Evolutionary conservation across 345 rosid genomes (phyloP).

Genomic region (Salix koriyanagi): DNA sequence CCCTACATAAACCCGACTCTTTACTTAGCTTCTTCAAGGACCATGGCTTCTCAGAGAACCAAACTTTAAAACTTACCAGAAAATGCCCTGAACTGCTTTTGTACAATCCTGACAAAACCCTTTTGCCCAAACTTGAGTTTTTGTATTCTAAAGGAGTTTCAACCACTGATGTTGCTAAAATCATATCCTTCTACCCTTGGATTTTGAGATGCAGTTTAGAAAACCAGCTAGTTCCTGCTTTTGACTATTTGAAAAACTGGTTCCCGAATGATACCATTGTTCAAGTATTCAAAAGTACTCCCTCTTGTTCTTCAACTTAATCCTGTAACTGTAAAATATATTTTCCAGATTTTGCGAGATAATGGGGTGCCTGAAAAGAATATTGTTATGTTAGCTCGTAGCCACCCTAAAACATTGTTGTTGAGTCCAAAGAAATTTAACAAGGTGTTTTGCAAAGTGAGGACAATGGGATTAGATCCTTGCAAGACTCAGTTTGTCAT

Average conservation of each 20-base stretch:
- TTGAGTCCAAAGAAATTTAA: conserved; percentile 21
- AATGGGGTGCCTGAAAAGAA: neutral
- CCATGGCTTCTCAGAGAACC: conserved; percentile 26
- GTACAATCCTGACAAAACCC: conserved; percentile 15
- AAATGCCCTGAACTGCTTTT: conserved; percentile 8
- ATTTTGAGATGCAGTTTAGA: neutral
- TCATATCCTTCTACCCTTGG: neutral
- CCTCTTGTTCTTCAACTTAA: neutral
- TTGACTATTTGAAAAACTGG: neutral
- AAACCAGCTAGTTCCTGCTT: neutral
- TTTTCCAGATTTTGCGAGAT: neutral
- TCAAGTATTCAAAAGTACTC: neutral
- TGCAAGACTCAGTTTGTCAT: conserved; percentile 29
- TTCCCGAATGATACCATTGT: neutral
- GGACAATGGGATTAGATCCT: conserved; percentile 43
- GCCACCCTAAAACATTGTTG: neutral
- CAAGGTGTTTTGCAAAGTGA: neutral
- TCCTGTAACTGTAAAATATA: neutral
- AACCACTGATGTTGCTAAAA: neutral
- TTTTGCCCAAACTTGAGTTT: conserved; percentile 39
- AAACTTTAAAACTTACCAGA: conserved; percentile 13
- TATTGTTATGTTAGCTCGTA: neutral
- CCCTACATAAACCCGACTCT: conserved; percentile 18
- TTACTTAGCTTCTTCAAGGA: conserved; percentile 16
- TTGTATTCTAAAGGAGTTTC: conserved; percentile 28